Percentiles rank a stretch among this genome's conserved stretches.
Conservation (phyloP, 441 rosid species). For the Euphorbia celastroides region DNA sequence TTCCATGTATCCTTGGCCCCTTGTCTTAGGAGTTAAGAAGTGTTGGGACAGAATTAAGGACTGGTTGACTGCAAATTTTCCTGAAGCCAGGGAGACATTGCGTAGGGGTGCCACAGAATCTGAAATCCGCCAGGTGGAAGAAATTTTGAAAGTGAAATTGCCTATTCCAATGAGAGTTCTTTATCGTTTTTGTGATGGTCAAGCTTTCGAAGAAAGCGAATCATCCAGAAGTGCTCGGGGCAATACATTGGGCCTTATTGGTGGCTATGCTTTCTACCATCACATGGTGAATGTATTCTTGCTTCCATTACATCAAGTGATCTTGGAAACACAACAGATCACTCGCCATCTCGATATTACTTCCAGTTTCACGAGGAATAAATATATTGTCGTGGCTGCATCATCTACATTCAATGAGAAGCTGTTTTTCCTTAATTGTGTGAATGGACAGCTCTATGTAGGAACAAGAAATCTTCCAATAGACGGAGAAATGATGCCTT, state of each 20-base stretch:
- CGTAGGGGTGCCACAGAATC: constrained; percentile 74
- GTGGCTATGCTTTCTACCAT: constrained; percentile 54
- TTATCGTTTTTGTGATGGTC: constrained; percentile 81
- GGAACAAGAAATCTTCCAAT: constrained; percentile 39
- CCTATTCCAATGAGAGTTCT: constrained; percentile 77
- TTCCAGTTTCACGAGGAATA: constrained; percentile 18
- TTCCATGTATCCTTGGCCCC: constrained; percentile 73
- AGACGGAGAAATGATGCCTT: constrained; percentile 58
- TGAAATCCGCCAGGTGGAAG: constrained; percentile 45
- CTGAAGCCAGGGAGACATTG: constrained; percentile 63
- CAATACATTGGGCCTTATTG: constrained; percentile 57
- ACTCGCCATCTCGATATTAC: constrained; percentile 23
- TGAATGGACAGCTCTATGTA: constrained; percentile 60
- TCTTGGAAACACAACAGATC: constrained; percentile 34
- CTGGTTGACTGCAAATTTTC: constrained; percentile 62
- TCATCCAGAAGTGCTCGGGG: not conserved
- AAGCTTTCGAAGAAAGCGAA: constrained; percentile 27
- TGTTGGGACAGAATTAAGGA: constrained; percentile 65
- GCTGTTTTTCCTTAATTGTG: constrained; percentile 73
- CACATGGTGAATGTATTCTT: constrained; percentile 62
- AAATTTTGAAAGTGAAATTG: constrained; percentile 45
- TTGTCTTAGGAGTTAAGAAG: constrained; percentile 58
- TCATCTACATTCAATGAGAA: constrained; percentile 37
- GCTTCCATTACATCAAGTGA: constrained; percentile 45
- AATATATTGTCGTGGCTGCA: constrained; percentile 50